A percentile compares a stretch with the other conserved stretches of the same genome.
phyloP scores from a whole-genome alignment of 2,329 filamentous ascomycete species.

The Metarhizium sp. region DNA sequence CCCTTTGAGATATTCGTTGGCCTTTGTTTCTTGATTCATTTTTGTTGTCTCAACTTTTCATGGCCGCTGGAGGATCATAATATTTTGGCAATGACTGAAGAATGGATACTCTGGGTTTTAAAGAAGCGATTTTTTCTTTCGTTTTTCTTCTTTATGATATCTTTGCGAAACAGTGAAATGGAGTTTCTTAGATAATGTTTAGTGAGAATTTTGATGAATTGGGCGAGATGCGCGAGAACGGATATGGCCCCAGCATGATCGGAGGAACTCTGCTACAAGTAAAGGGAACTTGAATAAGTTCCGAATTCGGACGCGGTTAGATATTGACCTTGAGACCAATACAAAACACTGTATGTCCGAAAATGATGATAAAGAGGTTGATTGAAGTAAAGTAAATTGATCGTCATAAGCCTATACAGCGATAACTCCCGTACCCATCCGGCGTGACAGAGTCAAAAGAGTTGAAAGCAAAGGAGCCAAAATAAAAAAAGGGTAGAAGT shows the following conservation, averaged over 20 bases:
- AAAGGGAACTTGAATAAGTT: not conserved
- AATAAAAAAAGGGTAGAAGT: not conserved
- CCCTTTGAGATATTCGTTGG: not conserved
- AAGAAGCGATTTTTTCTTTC: not conserved
- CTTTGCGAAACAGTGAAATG: not conserved
- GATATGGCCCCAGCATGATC: not conserved
- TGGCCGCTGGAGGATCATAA: not conserved
- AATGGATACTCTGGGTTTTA: not conserved
- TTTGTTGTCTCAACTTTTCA: not conserved
- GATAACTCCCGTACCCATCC: not conserved
- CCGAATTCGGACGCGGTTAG: not conserved
- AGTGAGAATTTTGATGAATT: not conserved
- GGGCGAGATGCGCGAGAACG: not conserved
- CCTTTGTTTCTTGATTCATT: not conserved
- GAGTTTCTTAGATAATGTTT: not conserved
- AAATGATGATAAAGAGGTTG: not conserved
- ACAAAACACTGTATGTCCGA: not conserved
- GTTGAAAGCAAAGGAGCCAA: not conserved
- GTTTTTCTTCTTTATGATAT: not conserved
- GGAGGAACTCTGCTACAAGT: not conserved
- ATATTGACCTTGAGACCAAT: not conserved
- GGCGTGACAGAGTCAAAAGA: not conserved
- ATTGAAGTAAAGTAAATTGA: not conserved
- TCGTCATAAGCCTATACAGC: not conserved
- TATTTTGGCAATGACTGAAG: not conserved